Conservation (phyloP, 306 rosid genomes). For the Ormosia semicastrata region DNA sequence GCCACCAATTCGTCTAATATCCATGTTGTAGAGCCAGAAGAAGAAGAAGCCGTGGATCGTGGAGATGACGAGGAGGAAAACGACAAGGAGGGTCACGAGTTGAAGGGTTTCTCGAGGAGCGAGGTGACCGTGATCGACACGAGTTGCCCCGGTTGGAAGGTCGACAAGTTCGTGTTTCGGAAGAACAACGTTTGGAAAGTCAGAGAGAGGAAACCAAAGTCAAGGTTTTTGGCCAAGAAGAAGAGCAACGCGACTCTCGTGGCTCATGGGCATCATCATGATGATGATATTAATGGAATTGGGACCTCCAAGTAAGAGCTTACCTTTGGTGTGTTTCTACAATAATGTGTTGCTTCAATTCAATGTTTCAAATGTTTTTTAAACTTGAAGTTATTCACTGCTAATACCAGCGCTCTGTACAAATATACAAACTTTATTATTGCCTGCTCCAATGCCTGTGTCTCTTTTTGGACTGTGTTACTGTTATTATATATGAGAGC, state of each 20-base stretch:
- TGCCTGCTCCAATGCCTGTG: not conserved
- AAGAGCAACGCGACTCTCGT: slow-evolving; percentile 38
- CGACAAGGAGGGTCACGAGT: slow-evolving; percentile 44
- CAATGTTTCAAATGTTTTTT: not conserved
- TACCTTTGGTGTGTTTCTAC: not conserved
- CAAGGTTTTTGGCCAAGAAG: slow-evolving; percentile 54
- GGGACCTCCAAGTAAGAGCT: slow-evolving; percentile 44
- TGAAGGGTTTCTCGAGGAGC: slow-evolving; percentile 75
- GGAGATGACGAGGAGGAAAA: slow-evolving; percentile 33
- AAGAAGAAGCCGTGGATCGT: not conserved
- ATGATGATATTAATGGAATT: slow-evolving; percentile 7
- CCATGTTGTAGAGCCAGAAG: slow-evolving; percentile 4
- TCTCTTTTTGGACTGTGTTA: not conserved
- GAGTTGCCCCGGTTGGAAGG: slow-evolving; percentile 70
- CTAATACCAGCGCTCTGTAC: slow-evolving; percentile 5
- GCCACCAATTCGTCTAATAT: slow-evolving; percentile 18
- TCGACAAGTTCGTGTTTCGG: slow-evolving; percentile 74
- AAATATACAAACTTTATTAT: not conserved
- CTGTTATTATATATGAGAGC: not conserved
- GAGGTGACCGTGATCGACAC: slow-evolving; percentile 94
- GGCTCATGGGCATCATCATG: not conserved
- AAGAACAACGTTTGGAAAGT: slow-evolving; percentile 78
- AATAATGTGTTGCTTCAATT: too few relatives aligned
- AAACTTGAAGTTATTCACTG: not conserved
- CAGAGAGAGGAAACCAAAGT: slow-evolving; percentile 69